These are phyloP conservation scores for Dichotomopilus funicola DNA, from an alignment of 2,329 filamentous ascomycete species.

Conservation along the genomic window DNA sequence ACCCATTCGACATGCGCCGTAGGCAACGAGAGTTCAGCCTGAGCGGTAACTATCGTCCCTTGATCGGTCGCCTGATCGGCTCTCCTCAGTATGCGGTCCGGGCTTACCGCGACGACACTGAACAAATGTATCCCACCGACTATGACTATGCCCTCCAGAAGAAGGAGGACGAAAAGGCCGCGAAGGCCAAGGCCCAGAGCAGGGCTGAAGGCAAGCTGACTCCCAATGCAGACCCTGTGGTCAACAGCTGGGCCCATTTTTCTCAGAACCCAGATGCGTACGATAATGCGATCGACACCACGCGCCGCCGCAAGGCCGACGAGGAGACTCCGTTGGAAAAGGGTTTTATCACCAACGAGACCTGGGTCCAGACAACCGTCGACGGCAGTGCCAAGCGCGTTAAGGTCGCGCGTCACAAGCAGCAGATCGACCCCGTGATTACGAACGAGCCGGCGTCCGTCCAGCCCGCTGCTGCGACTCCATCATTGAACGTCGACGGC, in stretches of 20 bases:
- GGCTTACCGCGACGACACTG: constrained; percentile 60
- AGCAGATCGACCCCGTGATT: constrained; percentile 11
- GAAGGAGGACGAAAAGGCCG: constrained; percentile 26
- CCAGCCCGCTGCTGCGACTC: background rate
- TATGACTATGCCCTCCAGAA: constrained; percentile 57
- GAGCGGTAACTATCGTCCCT: constrained; percentile 79
- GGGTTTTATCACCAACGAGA: constrained; percentile 31
- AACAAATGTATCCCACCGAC: constrained; percentile 88
- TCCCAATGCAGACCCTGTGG: background rate
- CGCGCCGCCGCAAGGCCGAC: constrained; percentile 27
- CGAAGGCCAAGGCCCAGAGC: constrained; percentile 18
- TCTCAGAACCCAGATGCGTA: constrained; percentile 14
- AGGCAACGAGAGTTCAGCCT: constrained; percentile 82
- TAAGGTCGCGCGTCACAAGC: constrained; percentile 29
- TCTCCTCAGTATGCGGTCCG: constrained; percentile 62
- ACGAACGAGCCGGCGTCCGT: background rate
- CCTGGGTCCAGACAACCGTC: constrained; percentile 35
- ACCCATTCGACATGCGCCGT: constrained; percentile 82
- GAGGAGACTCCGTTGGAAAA: constrained; percentile 22
- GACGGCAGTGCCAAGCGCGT: constrained; percentile 37
- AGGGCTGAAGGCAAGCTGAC: constrained; percentile 15
- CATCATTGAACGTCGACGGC: background rate
- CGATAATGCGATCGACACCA: constrained; percentile 22
- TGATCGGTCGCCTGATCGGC: constrained; percentile 66
- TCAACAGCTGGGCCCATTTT: constrained; percentile 20